A percentile compares a stretch with the other conserved stretches of the same genome.
Evolutionary conservation across 2,329 filamentous ascomycete genomes (phyloP).

Genomic region (Didymella glomerata): DNA sequence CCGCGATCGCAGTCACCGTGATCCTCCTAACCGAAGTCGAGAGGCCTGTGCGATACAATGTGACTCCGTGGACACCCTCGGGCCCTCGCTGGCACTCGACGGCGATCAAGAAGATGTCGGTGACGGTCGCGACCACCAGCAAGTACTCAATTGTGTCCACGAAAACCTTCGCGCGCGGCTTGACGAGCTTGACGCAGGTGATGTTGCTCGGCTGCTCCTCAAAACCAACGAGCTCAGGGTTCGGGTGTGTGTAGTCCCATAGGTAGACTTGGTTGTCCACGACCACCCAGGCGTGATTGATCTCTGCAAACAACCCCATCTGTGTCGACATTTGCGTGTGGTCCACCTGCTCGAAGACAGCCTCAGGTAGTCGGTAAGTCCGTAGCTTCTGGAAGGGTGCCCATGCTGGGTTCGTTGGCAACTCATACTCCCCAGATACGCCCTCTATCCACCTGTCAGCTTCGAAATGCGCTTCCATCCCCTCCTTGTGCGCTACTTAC

Average conservation of each 20-base stretch:
- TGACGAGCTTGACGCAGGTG: constrained; percentile 86
- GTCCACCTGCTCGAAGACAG: constrained; percentile 93
- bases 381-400: constrained; percentile 88
- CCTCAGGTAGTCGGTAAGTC: constrained; percentile 88
- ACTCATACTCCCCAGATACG: constrained; percentile 89
- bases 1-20: constrained; percentile 79
- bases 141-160: constrained; percentile 85
- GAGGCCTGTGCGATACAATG: constrained; percentile 90
- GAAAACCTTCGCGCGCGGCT: constrained; percentile 87
- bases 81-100: constrained; percentile 71
- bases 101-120: constrained; percentile 87
- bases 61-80: constrained; percentile 75
- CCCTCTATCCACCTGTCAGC: constrained; percentile 69
- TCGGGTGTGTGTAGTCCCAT: constrained; percentile 96
- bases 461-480: constrained; percentile 8
- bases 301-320: constrained; percentile 93
- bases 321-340: constrained; percentile 84
- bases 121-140: constrained; percentile 85
- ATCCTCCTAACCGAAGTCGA: constrained; percentile 77
- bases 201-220: constrained; percentile 90
- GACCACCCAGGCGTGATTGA: constrained; percentile 94
- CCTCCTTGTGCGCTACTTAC: constrained; percentile 61
- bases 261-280: constrained; percentile 96
- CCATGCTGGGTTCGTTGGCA: constrained; percentile 74
- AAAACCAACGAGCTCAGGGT: constrained; percentile 88